Percentiles rank a stretch among this genome's conserved stretches.
Conservation (phyloP, 2,329 filamentous ascomycete genomes). For the Sporothrix variecibatus region DNA sequence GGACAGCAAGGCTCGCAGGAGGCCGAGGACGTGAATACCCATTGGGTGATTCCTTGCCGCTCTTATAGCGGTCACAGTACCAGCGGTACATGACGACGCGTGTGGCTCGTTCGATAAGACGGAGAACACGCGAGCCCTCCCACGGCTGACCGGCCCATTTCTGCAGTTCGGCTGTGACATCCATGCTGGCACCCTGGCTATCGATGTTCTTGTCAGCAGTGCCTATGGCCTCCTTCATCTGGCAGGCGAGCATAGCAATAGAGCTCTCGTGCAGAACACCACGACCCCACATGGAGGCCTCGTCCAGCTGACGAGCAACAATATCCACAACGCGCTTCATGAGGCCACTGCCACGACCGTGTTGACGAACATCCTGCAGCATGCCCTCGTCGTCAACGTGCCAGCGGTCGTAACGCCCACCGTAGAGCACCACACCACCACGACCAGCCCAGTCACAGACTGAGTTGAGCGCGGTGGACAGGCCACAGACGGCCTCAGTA, state of each 20-base stretch:
- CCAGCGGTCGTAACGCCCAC: constrained; percentile 80
- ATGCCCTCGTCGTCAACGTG: constrained; percentile 85
- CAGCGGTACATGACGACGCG: constrained; percentile 76
- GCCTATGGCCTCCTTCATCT: constrained; percentile 44
- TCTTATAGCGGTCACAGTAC: constrained; percentile 81
- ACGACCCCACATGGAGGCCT: constrained; percentile 83
- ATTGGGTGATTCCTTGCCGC: constrained; percentile 55
- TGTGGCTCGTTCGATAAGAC: constrained; percentile 82
- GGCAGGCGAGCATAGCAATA: constrained; percentile 53
- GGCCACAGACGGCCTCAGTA: constrained; percentile 92
- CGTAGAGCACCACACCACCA: constrained; percentile 77
- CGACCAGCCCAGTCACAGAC: constrained; percentile 93
- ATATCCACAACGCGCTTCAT: constrained; percentile 90
- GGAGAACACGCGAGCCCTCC: constrained; percentile 84
- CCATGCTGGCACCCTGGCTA: constrained; percentile 32
- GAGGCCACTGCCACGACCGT: constrained; percentile 70
- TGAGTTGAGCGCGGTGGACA: constrained; percentile 93
- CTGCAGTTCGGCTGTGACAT: constrained; percentile 46
- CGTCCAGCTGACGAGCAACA: constrained; percentile 81
- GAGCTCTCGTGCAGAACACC: constrained; percentile 63
- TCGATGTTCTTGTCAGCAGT: not conserved
- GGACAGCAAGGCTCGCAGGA: constrained; percentile 72
- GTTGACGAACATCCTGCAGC: constrained; percentile 70
- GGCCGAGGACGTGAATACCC: constrained; percentile 73
- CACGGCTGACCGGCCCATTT: constrained; percentile 74